Base-by-base conservation (phyloP, 768 basidiomycete species). In the Coprinellus micaceus region DNA sequence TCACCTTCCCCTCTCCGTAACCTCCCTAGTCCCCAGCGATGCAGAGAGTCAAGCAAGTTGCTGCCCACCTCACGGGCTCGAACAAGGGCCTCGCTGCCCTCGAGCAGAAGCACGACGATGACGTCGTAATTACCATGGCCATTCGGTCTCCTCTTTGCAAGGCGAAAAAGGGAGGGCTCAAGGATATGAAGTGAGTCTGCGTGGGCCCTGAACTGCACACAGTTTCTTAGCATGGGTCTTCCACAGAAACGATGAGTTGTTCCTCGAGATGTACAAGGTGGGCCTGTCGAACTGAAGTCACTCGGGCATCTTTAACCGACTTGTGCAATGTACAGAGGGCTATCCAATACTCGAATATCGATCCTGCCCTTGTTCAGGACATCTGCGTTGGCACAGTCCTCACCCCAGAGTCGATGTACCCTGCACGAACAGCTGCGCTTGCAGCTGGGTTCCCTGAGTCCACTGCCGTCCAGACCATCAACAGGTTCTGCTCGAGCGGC, bases 121-220 rank as follows among this genome's bases (percentile, higher is more conserved):
- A 92, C 76, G 85, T 92, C 12, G 91, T 92, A 66, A 82, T 92
- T 58, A 91, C 89, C 2, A 80, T 89, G 76, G 88, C 90, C 57
- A 83, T 87, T 61, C 83, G 89, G 29, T 88, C 87, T 3, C 87
- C 89, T 1, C 69, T 90, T 52, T 87, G 86, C 58, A 90, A 86
- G 61, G 83, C 90, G 3, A 87, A 79, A 67, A 90, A 86, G 62
- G 91, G 91, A 26, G 88, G 82, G 3, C 76, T 82, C 71, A 88
- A 82, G 69, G 89, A 92, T 66, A 83, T 82, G 2, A 80, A 74
- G 86, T 80, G 63, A 64, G 80, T 39, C 7, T 15, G 25, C 22
- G 36, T 37, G 17, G 9, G 36, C 36, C 36, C 17, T 37, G 9
- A 9, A 37, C 36, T 37, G 36, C 36, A 37, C 36, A 17, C 9